Percentiles rank a stretch among this genome's conserved stretches.
phyloP scores from a whole-genome alignment of 306 rosid species.

The Adenanthera pavonina region DNA sequence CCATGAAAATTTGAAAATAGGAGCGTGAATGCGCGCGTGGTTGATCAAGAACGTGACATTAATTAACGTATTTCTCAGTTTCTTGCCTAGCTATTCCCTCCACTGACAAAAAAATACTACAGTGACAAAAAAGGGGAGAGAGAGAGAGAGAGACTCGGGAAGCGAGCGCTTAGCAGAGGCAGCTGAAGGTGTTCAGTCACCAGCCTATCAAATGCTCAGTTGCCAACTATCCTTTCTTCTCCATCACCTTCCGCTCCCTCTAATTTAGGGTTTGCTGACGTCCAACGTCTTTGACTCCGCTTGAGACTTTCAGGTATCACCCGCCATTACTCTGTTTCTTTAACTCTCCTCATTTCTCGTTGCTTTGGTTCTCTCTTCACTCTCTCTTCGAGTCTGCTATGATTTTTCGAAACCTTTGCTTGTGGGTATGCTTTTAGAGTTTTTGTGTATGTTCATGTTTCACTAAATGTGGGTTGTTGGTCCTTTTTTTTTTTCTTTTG shows the following conservation, averaged over 20 bases:
- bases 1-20: neutral
- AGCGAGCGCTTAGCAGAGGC: conserved; percentile 44
- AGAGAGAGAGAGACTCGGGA: conserved; percentile 51
- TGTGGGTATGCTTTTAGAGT: neutral
- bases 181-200: conserved; percentile 27
- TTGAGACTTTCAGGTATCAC: neutral
- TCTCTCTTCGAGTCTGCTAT: neutral
- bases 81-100: conserved; percentile 28
- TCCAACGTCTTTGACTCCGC: neutral
- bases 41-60: conserved; percentile 7
- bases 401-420: neutral
- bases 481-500: neutral
- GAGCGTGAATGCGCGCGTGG: conserved; percentile 25
- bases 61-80: conserved; percentile 9
- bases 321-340: conserved; percentile 3
- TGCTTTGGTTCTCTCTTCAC: neutral
- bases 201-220: conserved; percentile 4
- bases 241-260: neutral
- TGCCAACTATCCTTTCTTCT: neutral
- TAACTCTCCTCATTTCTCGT: neutral
- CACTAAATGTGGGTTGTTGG: neutral
- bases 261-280: conserved; percentile 36
- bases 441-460: neutral
- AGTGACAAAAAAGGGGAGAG: conserved; percentile 30
- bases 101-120: conserved; percentile 37